A percentile compares a stretch with the other conserved stretches of the same genome.
phyloP scores from a whole-genome alignment of 371 early-diverging fungal species.

The Smittium culicis region DNA sequence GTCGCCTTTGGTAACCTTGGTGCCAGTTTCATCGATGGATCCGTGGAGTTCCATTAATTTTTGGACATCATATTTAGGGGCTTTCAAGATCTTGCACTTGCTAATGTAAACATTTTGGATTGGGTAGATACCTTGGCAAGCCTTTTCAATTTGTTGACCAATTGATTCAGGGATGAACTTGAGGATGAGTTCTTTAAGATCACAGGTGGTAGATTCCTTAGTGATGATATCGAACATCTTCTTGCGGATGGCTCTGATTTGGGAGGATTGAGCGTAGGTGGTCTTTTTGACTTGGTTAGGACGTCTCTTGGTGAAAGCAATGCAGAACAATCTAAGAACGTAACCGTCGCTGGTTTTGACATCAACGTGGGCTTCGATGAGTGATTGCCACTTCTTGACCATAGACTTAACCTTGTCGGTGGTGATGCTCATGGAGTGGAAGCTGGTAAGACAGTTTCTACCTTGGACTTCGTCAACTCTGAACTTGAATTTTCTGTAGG shows the following conservation, averaged over 20 bases:
- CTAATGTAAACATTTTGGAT: conserved; percentile 95
- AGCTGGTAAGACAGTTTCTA: conserved; percentile 98
- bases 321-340: conserved; percentile 93
- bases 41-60: conserved; percentile 95
- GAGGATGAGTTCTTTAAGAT: conserved; percentile 92
- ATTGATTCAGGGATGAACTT: conserved; percentile 84
- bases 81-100: conserved; percentile 99
- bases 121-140: conserved; percentile 94
- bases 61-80: conserved; percentile 86
- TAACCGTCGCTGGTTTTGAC: conserved; percentile 99
- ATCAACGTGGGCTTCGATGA: conserved; percentile 97
- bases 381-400: conserved; percentile 99
- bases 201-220: conserved; percentile 76
- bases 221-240: conserved; percentile 99
- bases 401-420: conserved; percentile 99
- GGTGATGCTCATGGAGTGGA: conserved; percentile 99
- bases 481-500: conserved; percentile 98
- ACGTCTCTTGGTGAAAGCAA: conserved; percentile 96
- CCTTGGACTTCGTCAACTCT: conserved; percentile 96
- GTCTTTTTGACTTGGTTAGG: conserved; percentile 95
- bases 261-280: conserved; percentile 93
- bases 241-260: conserved; percentile 98
- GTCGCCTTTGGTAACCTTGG: conserved; percentile 58
- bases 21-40: conserved; percentile 64
- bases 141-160: conserved; percentile 96